Evolutionary conservation across 257 asterid species (phyloP), one percentile per base, ranked within the genome.

Genomic region (Ligustrum vulgare): DNA sequence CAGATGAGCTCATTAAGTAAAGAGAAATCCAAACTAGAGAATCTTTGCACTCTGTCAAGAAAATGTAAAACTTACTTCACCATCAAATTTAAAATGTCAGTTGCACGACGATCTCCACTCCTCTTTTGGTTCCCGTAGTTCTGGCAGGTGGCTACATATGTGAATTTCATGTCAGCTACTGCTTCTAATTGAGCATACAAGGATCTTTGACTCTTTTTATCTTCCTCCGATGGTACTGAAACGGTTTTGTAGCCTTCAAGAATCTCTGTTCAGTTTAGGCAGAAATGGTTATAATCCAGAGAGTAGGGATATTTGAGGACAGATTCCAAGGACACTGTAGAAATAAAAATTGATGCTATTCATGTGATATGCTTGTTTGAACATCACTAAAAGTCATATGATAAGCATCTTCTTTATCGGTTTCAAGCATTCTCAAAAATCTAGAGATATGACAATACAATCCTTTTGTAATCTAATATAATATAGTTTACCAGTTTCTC

Each of bases 81-180:
- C 99, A 95, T 88, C 86, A 95, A 87, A 82, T 95, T 95, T 77
- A 95, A 82, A 83, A 95, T 95, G 82, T 95, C 99, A 32, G 99
- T 95, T 69, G 99, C 98, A 72, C 93, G 98, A 15, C 99, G 97
- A 87, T 95, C 99, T 68, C 98, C 97, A 80, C 89, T 89, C 8
- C 98, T 79, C 84, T 95, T 95, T 86, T 95, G 99, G 86, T 87
- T 95, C 66, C 99, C 99, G 64, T 95, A 95, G 76, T 87, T 95
- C 84, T 95, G 99, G 80, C 99, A 95, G 76, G 99, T 95, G 69
- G 99, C 98, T 35, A 95, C 93, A 39, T 95, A 95, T 51, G 98
- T 95, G 84, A 95, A 95, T 82, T 95, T 95, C 98, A 95, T 89
- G 82, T 95, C 97, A 81, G 99, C 99, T 70, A 95, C 91, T 36